Percentiles rank a stretch among this genome's conserved stretches.
These are phyloP conservation scores for Margaritispora aquatica DNA, from an alignment of 495 filamentous ascomycete genomes.

Conservation along the genomic window DNA sequence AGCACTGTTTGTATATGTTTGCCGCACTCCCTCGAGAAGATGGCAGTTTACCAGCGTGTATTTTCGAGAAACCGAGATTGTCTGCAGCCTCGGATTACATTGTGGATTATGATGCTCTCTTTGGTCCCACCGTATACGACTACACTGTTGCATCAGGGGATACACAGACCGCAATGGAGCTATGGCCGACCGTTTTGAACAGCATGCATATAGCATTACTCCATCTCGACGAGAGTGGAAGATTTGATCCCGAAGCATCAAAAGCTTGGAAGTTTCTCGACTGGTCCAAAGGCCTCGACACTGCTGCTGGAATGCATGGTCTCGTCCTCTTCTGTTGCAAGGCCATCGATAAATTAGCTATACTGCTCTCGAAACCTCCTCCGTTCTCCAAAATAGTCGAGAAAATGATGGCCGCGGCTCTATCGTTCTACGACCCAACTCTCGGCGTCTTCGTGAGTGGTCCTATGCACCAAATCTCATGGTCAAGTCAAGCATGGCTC, in stretches of 20 bases:
- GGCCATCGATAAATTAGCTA: slow-evolving; percentile 17
- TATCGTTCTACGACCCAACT: slow-evolving; percentile 9
- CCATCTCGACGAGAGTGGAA: slow-evolving; percentile 14
- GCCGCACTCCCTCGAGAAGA: slow-evolving; percentile 24
- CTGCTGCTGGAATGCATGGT: slow-evolving; percentile 23
- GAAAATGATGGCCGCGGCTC: slow-evolving; percentile 3
- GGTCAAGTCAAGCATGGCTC: slow-evolving; percentile 23
- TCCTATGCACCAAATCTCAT: slow-evolving; percentile 18
- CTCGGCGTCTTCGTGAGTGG: slow-evolving; percentile 21
- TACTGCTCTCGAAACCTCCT: slow-evolving; percentile 14
- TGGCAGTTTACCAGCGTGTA: slow-evolving; percentile 22
- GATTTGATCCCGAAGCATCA: slow-evolving; percentile 8
- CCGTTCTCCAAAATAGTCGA: slow-evolving; percentile 13
- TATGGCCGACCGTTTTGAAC: slow-evolving; percentile 22
- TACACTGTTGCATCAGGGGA: slow-evolving; percentile 25
- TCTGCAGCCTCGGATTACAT: slow-evolving; percentile 24
- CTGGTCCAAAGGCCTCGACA: slow-evolving; percentile 22
- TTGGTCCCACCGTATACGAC: slow-evolving; percentile 24
- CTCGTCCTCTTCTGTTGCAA: slow-evolving; percentile 23
- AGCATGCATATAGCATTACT: slow-evolving; percentile 15
- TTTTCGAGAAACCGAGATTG: slow-evolving; percentile 24
- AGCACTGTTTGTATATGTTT: slow-evolving; percentile 27
- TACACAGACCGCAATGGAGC: slow-evolving; percentile 17
- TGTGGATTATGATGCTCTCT: slow-evolving; percentile 27
- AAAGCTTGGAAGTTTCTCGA: slow-evolving; percentile 26